Conservation (phyloP, 192 early-diverging fungal genomes). For the Backusella liffmaniae region DNA sequence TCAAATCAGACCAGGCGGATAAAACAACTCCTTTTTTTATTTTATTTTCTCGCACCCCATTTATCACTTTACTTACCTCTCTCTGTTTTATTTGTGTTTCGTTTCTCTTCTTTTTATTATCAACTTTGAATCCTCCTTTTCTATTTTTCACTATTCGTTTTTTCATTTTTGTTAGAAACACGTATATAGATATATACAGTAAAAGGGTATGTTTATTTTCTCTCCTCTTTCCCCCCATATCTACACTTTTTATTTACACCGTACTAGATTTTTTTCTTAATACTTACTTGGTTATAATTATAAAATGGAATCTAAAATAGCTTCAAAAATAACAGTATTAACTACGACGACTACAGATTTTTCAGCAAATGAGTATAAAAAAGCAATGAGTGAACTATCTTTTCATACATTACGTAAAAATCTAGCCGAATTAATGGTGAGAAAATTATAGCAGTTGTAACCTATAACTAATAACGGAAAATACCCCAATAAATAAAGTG, state of each 20-base stretch:
- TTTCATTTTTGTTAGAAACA: background rate
- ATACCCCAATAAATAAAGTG: background rate
- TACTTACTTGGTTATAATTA: background rate
- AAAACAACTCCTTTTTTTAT: background rate
- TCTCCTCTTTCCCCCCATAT: background rate
- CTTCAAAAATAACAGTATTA: background rate
- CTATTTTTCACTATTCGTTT: background rate
- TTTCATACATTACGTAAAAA: slow-evolving; percentile 3
- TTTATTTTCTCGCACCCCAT: background rate
- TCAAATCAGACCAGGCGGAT: background rate
- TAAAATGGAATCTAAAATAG: background rate
- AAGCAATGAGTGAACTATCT: slow-evolving; percentile 5
- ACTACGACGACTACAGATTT: background rate
- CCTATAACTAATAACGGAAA: background rate
- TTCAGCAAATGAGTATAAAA: background rate
- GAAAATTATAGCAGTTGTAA: background rate
- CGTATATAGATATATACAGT: background rate
- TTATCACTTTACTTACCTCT: background rate
- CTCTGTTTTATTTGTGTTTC: background rate
- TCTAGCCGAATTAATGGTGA: slow-evolving; percentile 1
- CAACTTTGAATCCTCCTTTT: background rate
- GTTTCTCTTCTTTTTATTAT: background rate
- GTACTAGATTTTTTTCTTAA: background rate
- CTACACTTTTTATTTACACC: background rate
- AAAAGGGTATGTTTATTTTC: background rate